Conservation (phyloP, 2,329 filamentous ascomycete species). For the Alternaria arbusti region DNA sequence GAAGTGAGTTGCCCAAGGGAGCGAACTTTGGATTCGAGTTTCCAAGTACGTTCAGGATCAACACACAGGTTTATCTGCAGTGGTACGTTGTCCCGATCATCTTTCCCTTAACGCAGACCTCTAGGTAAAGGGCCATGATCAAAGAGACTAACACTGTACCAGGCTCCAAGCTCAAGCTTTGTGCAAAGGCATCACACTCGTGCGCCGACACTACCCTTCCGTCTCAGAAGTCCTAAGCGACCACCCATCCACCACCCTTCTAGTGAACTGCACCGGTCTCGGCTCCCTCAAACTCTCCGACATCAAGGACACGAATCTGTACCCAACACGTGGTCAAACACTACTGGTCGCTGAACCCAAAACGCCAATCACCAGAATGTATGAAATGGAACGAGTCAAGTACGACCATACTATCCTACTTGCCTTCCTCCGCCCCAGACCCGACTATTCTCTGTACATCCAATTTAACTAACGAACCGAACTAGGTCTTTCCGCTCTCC, state of each 20-base stretch:
- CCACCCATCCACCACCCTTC: constrained; percentile 69
- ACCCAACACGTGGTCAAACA: constrained; percentile 80
- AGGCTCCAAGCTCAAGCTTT: constrained; percentile 68
- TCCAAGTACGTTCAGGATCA: constrained; percentile 48
- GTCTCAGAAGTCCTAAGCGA: constrained; percentile 69
- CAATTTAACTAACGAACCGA: neutral
- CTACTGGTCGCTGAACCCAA: constrained; percentile 69
- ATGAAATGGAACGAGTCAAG: constrained; percentile 24
- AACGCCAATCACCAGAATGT: constrained; percentile 49
- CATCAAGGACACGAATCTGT: constrained; percentile 74
- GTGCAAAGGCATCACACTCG: constrained; percentile 68
- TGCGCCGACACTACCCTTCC: constrained; percentile 61
- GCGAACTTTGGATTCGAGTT: constrained; percentile 48
- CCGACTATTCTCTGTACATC: neutral
- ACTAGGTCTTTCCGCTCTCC: constrained; percentile 49
- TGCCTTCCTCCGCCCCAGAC: neutral
- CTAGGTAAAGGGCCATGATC: neutral
- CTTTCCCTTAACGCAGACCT: neutral
- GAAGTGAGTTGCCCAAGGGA: constrained; percentile 42
- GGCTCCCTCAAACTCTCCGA: constrained; percentile 79
- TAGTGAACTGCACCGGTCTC: constrained; percentile 87
- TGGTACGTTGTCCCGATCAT: constrained; percentile 34
- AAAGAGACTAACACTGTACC: neutral
- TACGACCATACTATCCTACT: neutral
- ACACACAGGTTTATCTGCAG: constrained; percentile 45